Evolutionary conservation across 768 basidiomycete species (phyloP).

Genomic region (Crucibulum laeve): DNA sequence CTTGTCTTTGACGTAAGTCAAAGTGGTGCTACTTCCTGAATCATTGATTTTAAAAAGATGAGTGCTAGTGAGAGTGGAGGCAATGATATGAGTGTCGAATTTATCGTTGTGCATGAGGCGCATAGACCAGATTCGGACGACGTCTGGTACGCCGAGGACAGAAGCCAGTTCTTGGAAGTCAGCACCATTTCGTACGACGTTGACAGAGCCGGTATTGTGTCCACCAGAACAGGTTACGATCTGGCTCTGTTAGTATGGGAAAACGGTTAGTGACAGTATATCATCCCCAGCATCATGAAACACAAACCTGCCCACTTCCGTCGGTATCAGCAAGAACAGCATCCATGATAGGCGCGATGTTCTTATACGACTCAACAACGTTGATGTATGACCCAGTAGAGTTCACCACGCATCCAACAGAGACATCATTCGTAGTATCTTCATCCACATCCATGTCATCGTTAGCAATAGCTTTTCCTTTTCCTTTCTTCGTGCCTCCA

Average conservation of each 20-base stretch:
- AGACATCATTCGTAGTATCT: slow-evolving; percentile 16
- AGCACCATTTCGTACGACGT: slow-evolving; percentile 77
- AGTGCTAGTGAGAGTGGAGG: slow-evolving; percentile 55
- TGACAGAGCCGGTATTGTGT: slow-evolving; percentile 69
- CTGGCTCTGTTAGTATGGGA: slow-evolving; percentile 46
- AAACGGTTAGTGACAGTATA: background rate
- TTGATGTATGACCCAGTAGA: slow-evolving; percentile 54
- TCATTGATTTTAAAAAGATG: slow-evolving; percentile 47
- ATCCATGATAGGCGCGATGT: slow-evolving; percentile 82
- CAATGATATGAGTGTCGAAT: slow-evolving; percentile 49
- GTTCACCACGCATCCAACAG: slow-evolving; percentile 44
- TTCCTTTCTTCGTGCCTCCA: slow-evolving; percentile 20
- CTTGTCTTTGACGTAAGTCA: slow-evolving; percentile 31
- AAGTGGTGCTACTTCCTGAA: slow-evolving; percentile 31
- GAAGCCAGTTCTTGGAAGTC: slow-evolving; percentile 65
- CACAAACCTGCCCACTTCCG: slow-evolving; percentile 60
- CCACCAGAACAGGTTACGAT: slow-evolving; percentile 87
- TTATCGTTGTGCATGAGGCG: slow-evolving; percentile 38
- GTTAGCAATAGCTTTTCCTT: slow-evolving; percentile 35
- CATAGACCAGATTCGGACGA: slow-evolving; percentile 63
- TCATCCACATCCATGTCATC: slow-evolving; percentile 31
- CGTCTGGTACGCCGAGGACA: slow-evolving; percentile 50
- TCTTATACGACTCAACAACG: slow-evolving; percentile 62
- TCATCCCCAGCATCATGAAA: background rate
- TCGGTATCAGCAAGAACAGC: slow-evolving; percentile 73